Conservation (phyloP, 768 basidiomycete species). For the Leccinum subgranulosum region DNA sequence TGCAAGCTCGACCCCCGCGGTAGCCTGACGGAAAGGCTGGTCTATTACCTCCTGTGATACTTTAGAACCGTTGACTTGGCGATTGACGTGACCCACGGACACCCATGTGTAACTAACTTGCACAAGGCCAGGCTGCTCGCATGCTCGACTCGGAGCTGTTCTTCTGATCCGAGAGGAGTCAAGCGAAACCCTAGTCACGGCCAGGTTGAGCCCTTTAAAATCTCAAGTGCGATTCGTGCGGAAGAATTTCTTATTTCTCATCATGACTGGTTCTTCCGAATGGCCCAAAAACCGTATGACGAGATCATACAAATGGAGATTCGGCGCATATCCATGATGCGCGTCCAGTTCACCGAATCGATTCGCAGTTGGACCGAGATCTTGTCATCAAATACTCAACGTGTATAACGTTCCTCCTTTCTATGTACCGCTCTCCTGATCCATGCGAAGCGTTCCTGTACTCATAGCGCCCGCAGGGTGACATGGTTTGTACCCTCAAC, state of each 20-base stretch:
- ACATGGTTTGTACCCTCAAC: constrained; percentile 23
- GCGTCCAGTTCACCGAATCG: constrained; percentile 22
- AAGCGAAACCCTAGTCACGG: constrained; percentile 21
- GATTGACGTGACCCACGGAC: constrained; percentile 24
- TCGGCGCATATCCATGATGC: constrained; percentile 14
- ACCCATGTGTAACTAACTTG: constrained; percentile 15
- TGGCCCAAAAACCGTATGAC: constrained; percentile 15
- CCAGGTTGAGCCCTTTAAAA: constrained; percentile 18
- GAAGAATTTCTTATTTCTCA: constrained; percentile 18
- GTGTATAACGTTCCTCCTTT: constrained; percentile 22
- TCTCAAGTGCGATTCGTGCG: constrained; percentile 26
- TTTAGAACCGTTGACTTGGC: constrained; percentile 24
- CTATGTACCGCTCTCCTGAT: constrained; percentile 17
- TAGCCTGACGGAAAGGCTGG: constrained; percentile 12
- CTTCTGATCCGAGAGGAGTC: constrained; percentile 20
- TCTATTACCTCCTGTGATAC: constrained; percentile 17
- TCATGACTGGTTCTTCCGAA: constrained; percentile 19
- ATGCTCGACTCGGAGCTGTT: constrained; percentile 3
- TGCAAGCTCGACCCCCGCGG: constrained; percentile 11
- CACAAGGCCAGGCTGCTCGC: constrained; percentile 2
- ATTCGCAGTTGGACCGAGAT: constrained; percentile 15
- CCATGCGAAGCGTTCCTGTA: constrained; percentile 26
- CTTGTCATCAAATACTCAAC: constrained; percentile 21
- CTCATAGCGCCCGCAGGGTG: constrained; percentile 11
- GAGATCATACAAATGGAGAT: constrained; percentile 26